A percentile compares a stretch with the other conserved stretches of the same genome.
These are phyloP conservation scores for Irpex rosettiformis DNA, from an alignment of 1,284 basidiomycete genomes.

Conservation along the genomic window DNA sequence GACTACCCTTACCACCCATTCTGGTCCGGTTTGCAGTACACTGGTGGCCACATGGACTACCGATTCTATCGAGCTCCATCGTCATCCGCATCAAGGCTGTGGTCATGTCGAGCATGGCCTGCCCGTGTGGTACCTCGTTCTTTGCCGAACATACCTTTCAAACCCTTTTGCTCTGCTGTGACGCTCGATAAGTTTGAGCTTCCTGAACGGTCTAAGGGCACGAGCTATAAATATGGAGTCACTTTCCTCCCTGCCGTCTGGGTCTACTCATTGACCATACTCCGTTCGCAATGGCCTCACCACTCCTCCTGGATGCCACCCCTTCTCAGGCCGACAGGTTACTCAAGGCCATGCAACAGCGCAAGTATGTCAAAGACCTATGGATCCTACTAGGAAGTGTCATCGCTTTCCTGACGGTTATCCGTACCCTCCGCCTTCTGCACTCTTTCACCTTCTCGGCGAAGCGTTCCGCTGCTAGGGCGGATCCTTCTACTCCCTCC, in stretches of 20 bases:
- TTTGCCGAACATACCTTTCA: neutral
- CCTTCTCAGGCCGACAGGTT: conserved; percentile 26
- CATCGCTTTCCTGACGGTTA: conserved; percentile 34
- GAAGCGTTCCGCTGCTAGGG: neutral
- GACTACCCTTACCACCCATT: conserved; percentile 9
- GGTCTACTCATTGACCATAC: neutral
- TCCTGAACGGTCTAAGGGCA: neutral
- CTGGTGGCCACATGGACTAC: neutral
- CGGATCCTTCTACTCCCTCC: conserved; percentile 5
- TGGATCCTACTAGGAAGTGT: conserved; percentile 37
- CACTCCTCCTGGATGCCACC: conserved; percentile 13
- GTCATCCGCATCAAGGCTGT: neutral
- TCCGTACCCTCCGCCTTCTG: conserved; percentile 29
- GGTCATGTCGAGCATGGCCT: conserved; percentile 8
- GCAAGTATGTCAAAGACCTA: conserved; percentile 28
- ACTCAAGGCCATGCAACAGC: conserved; percentile 27
- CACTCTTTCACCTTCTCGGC: conserved; percentile 14
- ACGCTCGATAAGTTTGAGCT: neutral
- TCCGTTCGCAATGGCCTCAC: conserved; percentile 16
- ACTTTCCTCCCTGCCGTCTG: neutral
- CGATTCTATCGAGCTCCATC: neutral
- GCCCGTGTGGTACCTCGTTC: neutral
- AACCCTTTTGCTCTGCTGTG: neutral
- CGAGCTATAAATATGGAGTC: conserved; percentile 20
- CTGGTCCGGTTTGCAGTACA: conserved; percentile 12